Evolutionary conservation across 2,329 filamentous ascomycete species (phyloP).

Genomic region (Berkeleyomyces rouxiae): DNA sequence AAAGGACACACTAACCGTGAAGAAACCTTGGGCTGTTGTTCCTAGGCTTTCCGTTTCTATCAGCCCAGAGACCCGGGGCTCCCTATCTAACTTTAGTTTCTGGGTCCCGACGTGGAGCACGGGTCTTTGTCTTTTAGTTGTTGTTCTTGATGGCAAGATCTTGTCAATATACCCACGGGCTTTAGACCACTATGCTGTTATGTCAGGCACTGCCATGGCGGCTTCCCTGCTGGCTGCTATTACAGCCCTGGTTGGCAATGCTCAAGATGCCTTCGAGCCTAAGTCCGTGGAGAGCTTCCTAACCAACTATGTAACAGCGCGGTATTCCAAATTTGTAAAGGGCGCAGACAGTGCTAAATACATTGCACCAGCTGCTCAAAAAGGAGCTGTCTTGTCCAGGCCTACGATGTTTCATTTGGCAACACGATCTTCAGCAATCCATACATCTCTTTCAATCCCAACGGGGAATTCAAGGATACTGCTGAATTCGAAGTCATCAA

Average conservation of each 20-base stretch:
- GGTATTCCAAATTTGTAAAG: slow-evolving; percentile 30
- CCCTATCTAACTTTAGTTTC: slow-evolving; percentile 34
- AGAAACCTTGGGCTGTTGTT: slow-evolving; percentile 23
- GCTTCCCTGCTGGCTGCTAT: slow-evolving; percentile 38
- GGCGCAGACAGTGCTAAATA: slow-evolving; percentile 21
- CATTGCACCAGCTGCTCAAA: slow-evolving; percentile 40
- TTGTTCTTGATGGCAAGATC: slow-evolving; percentile 39
- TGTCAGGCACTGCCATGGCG: slow-evolving; percentile 45
- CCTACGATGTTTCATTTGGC: slow-evolving; percentile 37
- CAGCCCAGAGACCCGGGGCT: slow-evolving; percentile 33
- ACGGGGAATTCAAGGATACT: slow-evolving; percentile 33
- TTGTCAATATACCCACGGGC: slow-evolving; percentile 35
- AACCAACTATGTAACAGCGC: slow-evolving; percentile 32
- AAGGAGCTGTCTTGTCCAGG: slow-evolving; percentile 43
- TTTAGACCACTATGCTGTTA: slow-evolving; percentile 28
- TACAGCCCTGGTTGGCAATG: slow-evolving; percentile 35
- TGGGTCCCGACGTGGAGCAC: slow-evolving; percentile 47
- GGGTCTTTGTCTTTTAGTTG: slow-evolving; percentile 38
- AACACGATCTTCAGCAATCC: slow-evolving; percentile 36
- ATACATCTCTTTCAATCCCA: slow-evolving; percentile 49
- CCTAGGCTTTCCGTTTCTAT: slow-evolving; percentile 19
- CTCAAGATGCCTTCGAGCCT: slow-evolving; percentile 35
- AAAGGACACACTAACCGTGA: slow-evolving; percentile 29
- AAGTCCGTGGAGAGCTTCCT: slow-evolving; percentile 32
- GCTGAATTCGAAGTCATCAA: slow-evolving; percentile 41